Evolutionary conservation across 108 stramenopile species (phyloP).

Genomic region (Pseudonitzschia pungens): DNA sequence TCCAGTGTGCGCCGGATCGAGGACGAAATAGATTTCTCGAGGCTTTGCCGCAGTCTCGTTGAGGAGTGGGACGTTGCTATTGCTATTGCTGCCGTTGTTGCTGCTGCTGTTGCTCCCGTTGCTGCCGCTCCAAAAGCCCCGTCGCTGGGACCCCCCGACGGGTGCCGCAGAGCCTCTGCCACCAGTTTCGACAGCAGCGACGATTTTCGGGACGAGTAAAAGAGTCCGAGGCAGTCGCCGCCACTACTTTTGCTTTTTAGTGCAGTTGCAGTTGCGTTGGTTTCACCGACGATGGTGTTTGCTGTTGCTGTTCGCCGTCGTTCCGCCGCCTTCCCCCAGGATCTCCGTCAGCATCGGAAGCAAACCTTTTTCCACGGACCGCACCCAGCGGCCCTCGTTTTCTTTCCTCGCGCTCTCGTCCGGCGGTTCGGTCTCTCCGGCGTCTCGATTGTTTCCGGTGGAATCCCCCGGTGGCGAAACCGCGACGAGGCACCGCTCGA

Average conservation of each 20-base stretch:
- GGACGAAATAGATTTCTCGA: conserved; percentile 7
- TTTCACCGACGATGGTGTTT: too few species aligned
- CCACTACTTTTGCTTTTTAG: background rate
- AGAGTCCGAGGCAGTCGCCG: background rate
- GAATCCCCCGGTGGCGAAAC: background rate
- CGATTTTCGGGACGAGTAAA: conserved; percentile 2
- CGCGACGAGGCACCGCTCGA: background rate
- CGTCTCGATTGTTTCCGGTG: too few species aligned
- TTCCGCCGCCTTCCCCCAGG: background rate
- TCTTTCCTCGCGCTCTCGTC: background rate
- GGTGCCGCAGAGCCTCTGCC: background rate
- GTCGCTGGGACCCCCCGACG: background rate
- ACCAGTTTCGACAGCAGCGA: conserved; percentile 12
- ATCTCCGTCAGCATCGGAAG: conserved; percentile 25
- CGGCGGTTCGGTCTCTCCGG: background rate
- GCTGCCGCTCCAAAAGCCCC: too few species aligned
- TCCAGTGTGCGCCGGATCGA: conserved; percentile 27
- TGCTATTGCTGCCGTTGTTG: background rate
- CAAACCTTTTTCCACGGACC: conserved; percentile 33
- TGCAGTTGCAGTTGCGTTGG: too few species aligned
- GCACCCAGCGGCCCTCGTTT: conserved; percentile 15
- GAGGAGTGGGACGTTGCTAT: too few species aligned
- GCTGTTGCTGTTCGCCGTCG: background rate
- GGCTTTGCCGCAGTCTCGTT: background rate
- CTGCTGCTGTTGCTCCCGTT: background rate